Base-by-base conservation (phyloP, 768 basidiomycete species). In the Obba rivulosa region DNA sequence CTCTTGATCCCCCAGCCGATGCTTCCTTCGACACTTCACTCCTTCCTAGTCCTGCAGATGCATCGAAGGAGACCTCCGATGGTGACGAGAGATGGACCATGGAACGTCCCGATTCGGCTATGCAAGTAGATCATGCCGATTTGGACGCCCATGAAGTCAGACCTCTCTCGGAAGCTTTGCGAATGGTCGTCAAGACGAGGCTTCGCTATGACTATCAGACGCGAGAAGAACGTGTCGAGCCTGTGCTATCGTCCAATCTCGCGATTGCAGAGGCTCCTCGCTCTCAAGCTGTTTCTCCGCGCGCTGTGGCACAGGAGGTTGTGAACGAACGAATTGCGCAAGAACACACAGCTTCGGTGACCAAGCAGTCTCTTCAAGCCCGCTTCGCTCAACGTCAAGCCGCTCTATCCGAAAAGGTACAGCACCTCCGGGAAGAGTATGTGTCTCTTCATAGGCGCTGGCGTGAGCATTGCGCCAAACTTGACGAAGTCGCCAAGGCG, bases 361-460 rank as follows among this genome's bases (percentile, higher is more conserved):
- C 28, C 13, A 31, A 74, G 59, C 71, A 72, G 17, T 74, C 75
- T 24, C 68, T 89, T 36, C 66, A 72, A 36, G 70, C 75, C 50
- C 77, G 73, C 50, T 79, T 90, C 55, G 69, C 69, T 24, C 67
- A 73, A 55, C 78, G 78, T 7, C 74, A 81, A 54, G 67, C 67
- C 4, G 62, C 67, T 41, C 62, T 83, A 23, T 61, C 70, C 21
- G 74, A 72, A 46, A 91, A 91, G 66, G 65, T 75, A 17, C 60
- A 73, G 35, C 70, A 65, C 17, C 69, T 93, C 23, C 76, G 76
- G 41, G 71, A 72, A 49, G 79, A 92, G 62, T 93, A 95, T 61
- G 58, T 81, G 45, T 59, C 66, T 13, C 70, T 87, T 41, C 84
- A 94, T 57, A 76, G 79, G 54, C 74, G 77, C 40, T 95, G 92